These are phyloP conservation scores for Alternaria sp. DNA, from an alignment of 2,329 filamentous ascomycete genomes.

Conservation along the genomic window DNA sequence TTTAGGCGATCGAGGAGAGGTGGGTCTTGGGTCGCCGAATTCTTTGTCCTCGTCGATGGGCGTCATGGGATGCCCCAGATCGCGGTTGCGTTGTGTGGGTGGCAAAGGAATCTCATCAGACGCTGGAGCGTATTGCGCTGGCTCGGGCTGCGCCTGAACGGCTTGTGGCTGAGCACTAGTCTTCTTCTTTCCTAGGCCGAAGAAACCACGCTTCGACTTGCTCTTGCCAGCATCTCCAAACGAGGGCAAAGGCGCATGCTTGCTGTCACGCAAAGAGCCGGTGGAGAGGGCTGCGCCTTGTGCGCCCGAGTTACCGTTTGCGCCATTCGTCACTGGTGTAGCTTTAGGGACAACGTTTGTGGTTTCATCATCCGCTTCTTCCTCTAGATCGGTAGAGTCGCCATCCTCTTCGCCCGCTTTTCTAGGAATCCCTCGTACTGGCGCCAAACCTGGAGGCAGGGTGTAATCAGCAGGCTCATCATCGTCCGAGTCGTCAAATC, in stretches of 20 bases:
- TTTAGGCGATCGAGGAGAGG: constrained; percentile 49
- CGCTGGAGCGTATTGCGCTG: constrained; percentile 41
- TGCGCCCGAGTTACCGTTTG: constrained; percentile 19
- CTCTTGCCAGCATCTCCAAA: constrained; percentile 42
- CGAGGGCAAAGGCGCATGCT: constrained; percentile 42
- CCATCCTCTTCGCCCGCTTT: constrained; percentile 64
- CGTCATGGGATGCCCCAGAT: constrained; percentile 37
- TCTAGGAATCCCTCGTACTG: constrained; percentile 67
- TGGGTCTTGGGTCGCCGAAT: constrained; percentile 24
- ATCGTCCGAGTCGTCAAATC: constrained; percentile 60
- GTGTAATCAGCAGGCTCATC: constrained; percentile 63
- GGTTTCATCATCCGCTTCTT: constrained; percentile 48
- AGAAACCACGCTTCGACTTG: constrained; percentile 54
- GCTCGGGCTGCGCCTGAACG: constrained; percentile 43
- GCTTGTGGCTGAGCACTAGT: constrained; percentile 36
- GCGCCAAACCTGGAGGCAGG: constrained; percentile 54
- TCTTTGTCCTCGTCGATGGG: constrained; percentile 48
- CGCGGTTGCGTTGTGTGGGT: constrained; percentile 37
- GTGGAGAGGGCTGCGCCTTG: constrained; percentile 46
- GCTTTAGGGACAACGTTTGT: constrained; percentile 24
- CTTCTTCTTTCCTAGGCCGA: constrained; percentile 70
- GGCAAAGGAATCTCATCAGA: constrained; percentile 40
- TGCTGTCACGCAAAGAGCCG: constrained; percentile 52
- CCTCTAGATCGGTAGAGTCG: constrained; percentile 62
- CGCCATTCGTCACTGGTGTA: constrained; percentile 21